Conservation (phyloP, 1,284 basidiomycete species). For the Spongiforma sp. region DNA sequence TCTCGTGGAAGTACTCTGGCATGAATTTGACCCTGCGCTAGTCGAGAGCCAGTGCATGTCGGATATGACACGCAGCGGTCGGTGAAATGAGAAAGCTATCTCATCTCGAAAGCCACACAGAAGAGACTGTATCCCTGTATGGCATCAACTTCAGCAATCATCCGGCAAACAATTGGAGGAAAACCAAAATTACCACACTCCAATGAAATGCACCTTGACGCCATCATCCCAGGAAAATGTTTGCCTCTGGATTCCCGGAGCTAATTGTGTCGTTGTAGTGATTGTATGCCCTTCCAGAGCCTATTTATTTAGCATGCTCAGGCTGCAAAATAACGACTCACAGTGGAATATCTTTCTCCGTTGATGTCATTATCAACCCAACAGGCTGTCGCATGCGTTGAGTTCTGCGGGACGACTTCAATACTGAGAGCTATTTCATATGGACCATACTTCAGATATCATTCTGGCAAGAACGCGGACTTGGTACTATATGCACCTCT, state of each 20-base stretch:
- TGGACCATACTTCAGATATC: constrained; percentile 38
- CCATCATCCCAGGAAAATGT: constrained; percentile 12
- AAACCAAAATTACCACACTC: constrained; percentile 33
- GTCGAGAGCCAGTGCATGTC: background rate
- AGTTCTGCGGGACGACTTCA: background rate
- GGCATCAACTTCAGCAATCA: background rate
- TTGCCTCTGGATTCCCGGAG: background rate
- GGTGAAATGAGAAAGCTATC: constrained; percentile 24
- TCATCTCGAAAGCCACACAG: constrained; percentile 29
- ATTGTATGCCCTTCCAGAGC: constrained; percentile 39
- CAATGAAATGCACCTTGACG: constrained; percentile 41
- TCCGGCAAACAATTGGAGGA: background rate
- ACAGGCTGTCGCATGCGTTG: constrained; percentile 11
- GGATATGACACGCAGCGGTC: background rate
- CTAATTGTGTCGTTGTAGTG: constrained; percentile 33
- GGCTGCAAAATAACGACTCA: background rate
- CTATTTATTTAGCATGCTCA: background rate
- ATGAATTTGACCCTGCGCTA: constrained; percentile 1
- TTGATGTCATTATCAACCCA: constrained; percentile 18
- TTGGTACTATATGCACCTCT: constrained; percentile 49
- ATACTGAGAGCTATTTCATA: background rate
- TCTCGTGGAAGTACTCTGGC: constrained; percentile 3
- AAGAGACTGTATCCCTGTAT: constrained; percentile 46
- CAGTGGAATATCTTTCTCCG: constrained; percentile 21
- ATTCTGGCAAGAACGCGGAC: constrained; percentile 44